Evolutionary conservation across 2,329 filamentous ascomycete genomes (phyloP).

Genomic region (Cucurbitaria berberidis): DNA sequence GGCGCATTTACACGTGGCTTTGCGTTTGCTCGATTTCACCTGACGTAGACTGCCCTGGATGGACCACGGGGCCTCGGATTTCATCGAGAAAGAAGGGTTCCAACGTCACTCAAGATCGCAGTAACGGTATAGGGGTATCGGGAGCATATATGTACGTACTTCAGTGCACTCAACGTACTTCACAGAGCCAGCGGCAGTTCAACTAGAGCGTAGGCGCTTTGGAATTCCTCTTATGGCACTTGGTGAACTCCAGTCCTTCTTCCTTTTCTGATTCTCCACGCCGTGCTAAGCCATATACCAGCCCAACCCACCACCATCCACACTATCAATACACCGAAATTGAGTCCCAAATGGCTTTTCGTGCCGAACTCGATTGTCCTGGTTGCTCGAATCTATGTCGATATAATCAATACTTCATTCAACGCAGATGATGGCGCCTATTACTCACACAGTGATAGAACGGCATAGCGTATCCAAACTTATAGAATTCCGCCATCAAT

Average conservation of each 20-base stretch:
- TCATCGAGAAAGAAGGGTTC: too few relatives aligned
- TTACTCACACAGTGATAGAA: conserved; percentile 5
- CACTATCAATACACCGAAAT: conserved; percentile 10
- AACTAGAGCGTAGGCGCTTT: too few relatives aligned
- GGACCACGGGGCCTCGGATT: too few relatives aligned
- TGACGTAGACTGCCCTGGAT: too few relatives aligned
- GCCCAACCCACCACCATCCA: conserved; percentile 7
- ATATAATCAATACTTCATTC: neutral
- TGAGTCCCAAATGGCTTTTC: conserved; percentile 11
- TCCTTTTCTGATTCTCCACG: conserved; percentile 2
- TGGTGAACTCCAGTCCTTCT: neutral
- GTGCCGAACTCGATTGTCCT: conserved; percentile 12
- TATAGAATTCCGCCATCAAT: conserved; percentile 8
- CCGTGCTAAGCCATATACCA: neutral
- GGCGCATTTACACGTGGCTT: too few relatives aligned
- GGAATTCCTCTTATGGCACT: conserved; percentile 4
- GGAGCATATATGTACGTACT: too few relatives aligned
- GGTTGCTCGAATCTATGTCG: neutral
- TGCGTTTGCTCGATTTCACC: too few relatives aligned
- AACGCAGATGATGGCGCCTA: neutral
- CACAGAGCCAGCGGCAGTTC: too few relatives aligned
- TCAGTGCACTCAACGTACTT: too few relatives aligned
- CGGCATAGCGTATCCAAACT: conserved; percentile 12
- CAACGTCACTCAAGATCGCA: too few relatives aligned
- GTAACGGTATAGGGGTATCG: too few relatives aligned